Conservation (phyloP, 1,284 basidiomycete species). For the Phylloboletellus chloephorus region DNA sequence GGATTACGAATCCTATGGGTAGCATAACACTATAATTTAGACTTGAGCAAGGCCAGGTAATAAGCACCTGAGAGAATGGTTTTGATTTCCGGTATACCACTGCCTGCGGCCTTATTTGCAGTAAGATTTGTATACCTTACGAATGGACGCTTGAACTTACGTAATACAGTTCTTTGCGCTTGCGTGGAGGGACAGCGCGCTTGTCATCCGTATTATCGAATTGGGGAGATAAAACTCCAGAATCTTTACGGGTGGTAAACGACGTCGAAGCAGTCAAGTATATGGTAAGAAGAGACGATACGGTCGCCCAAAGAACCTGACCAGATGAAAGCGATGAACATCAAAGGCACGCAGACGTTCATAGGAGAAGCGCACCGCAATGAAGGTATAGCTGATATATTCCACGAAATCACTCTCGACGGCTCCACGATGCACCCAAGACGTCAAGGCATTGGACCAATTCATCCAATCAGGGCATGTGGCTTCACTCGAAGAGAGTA, state of each 20-base stretch:
- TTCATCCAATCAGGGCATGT: constrained; percentile 69
- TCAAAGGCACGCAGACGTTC: constrained; percentile 2
- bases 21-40: constrained; percentile 6
- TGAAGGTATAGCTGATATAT: constrained; percentile 67
- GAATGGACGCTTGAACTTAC: constrained; percentile 39
- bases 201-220: constrained; percentile 34
- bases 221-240: constrained; percentile 57
- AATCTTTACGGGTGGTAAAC: constrained; percentile 85
- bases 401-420: constrained; percentile 46
- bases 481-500: constrained; percentile 30
- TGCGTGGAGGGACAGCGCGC: constrained; percentile 30
- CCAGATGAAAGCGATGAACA: constrained; percentile 1
- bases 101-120: constrained; percentile 74
- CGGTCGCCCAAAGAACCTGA: constrained; percentile 66
- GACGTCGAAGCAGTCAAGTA: constrained; percentile 83
- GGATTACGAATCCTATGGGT: constrained; percentile 85
- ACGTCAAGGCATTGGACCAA: constrained; percentile 57
- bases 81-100: constrained; percentile 96
- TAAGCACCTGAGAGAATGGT: constrained; percentile 81
- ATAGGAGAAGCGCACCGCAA: constrained; percentile 59
- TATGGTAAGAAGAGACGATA: constrained; percentile 78
- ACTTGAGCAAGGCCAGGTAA: neutral
- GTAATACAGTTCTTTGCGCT: constrained; percentile 78
- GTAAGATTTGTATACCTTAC: constrained; percentile 17
- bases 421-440: constrained; percentile 18